Evolutionary conservation across 1,284 basidiomycete genomes (phyloP).

Genomic region (Leccinum ponderosum): DNA sequence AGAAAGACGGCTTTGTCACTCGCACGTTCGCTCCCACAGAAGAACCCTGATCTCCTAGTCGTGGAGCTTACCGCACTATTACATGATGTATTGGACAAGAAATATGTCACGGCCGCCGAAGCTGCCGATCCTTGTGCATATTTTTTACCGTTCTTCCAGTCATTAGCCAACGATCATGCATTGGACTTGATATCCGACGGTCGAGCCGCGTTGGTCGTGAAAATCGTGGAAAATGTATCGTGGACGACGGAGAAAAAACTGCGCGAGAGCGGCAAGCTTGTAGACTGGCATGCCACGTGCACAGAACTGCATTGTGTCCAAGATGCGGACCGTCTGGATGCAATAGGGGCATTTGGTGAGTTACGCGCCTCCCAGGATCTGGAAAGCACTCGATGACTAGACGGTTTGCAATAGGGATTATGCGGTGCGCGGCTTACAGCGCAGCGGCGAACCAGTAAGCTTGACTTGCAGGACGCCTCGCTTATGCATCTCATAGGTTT

Average conservation of each 20-base stretch:
- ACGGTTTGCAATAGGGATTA: slow-evolving; percentile 53
- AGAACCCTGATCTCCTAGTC: slow-evolving; percentile 63
- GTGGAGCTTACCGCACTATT: slow-evolving; percentile 85
- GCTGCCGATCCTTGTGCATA: slow-evolving; percentile 62
- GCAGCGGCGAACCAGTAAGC: slow-evolving; percentile 62
- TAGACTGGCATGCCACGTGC: slow-evolving; percentile 76
- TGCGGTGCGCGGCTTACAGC: slow-evolving; percentile 86
- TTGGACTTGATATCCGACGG: slow-evolving; percentile 62
- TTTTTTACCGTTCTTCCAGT: slow-evolving; percentile 67
- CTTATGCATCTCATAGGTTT: slow-evolving; percentile 9
- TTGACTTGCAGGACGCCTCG: slow-evolving; percentile 1
- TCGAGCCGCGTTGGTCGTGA: slow-evolving; percentile 53
- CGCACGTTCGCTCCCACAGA: slow-evolving; percentile 47
- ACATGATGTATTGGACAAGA: slow-evolving; percentile 88
- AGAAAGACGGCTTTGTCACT: slow-evolving; percentile 73
- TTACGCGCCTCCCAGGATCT: background rate
- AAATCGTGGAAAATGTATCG: slow-evolving; percentile 79
- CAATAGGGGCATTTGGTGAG: slow-evolving; percentile 88
- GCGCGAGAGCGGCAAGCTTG: slow-evolving; percentile 53
- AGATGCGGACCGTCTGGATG: slow-evolving; percentile 91
- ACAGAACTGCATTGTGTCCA: slow-evolving; percentile 88
- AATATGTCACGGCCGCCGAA: slow-evolving; percentile 66
- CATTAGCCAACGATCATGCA: slow-evolving; percentile 38
- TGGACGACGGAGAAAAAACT: slow-evolving; percentile 86
- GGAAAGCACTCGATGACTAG: background rate